phyloP scores from a whole-genome alignment of 345 rosid species.

The Populus alba region DNA sequence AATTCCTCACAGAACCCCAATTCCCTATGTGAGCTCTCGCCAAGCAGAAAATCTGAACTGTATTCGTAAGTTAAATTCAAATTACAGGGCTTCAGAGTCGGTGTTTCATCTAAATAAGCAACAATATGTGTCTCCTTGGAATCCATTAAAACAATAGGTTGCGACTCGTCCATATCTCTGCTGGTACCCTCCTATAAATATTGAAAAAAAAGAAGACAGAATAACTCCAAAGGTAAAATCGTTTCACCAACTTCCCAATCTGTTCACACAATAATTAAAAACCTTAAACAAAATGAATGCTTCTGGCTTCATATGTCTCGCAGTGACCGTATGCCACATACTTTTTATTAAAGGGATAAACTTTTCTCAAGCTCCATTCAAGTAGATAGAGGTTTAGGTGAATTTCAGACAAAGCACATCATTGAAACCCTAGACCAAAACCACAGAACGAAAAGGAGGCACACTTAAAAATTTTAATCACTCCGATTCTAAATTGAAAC shows the following conservation, averaged over 20 bases:
- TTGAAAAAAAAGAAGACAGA: neutral
- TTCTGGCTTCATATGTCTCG: neutral
- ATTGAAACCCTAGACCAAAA: neutral
- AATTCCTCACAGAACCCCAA: constrained; percentile 59
- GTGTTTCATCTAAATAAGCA: constrained; percentile 61
- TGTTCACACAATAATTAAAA: neutral
- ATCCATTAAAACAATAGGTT: constrained; percentile 43
- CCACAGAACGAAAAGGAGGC: neutral
- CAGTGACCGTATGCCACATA: neutral
- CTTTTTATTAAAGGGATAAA: neutral
- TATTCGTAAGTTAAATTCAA: constrained; percentile 50
- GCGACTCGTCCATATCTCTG: constrained; percentile 24
- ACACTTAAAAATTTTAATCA: neutral
- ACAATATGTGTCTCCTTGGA: constrained; percentile 46
- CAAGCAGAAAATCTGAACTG: constrained; percentile 57
- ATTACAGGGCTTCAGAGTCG: constrained; percentile 33
- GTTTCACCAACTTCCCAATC: neutral
- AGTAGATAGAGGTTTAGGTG: neutral
- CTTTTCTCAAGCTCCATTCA: neutral
- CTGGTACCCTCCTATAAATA: constrained; percentile 32
- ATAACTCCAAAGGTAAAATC: neutral
- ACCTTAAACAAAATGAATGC: neutral
- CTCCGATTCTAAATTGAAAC: neutral
- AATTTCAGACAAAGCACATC: neutral
- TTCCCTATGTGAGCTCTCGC: constrained; percentile 59